phyloP scores from a whole-genome alignment of 2,329 filamentous ascomycete species.

The Ceratocystis cacaofunesta region DNA sequence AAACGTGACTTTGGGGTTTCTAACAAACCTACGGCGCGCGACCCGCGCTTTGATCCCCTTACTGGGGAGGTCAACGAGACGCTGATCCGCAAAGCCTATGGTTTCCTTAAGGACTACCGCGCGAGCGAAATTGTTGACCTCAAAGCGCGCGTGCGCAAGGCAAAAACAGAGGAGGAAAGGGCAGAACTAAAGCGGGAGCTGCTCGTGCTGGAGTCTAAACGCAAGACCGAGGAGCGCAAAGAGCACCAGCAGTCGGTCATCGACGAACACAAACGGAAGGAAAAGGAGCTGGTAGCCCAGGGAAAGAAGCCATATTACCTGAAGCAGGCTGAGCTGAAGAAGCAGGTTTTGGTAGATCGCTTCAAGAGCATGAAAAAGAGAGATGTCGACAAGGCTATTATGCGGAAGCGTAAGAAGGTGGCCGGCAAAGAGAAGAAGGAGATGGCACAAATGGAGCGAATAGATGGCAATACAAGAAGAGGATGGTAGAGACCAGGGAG shows the following conservation, averaged over 20 bases:
- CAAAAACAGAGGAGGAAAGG: constrained; percentile 50
- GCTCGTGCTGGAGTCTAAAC: constrained; percentile 61
- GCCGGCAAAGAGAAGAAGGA: constrained; percentile 71
- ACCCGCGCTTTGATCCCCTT: constrained; percentile 74
- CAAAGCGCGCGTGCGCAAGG: constrained; percentile 46
- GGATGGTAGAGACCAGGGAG: background rate
- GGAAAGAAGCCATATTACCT: constrained; percentile 90
- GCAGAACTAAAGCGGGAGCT: constrained; percentile 59
- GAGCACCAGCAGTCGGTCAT: constrained; percentile 56
- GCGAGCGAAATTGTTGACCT: constrained; percentile 68
- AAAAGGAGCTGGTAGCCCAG: constrained; percentile 71
- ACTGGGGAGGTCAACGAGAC: constrained; percentile 37
- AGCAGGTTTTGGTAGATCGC: constrained; percentile 61
- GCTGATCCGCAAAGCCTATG: constrained; percentile 57
- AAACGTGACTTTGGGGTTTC: constrained; percentile 49
- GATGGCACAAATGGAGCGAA: constrained; percentile 32
- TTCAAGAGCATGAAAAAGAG: constrained; percentile 73
- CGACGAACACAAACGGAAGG: constrained; percentile 60
- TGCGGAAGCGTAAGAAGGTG: constrained; percentile 80
- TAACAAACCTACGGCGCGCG: constrained; percentile 48
- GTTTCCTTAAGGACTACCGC: constrained; percentile 77
- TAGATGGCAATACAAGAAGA: constrained; percentile 15
- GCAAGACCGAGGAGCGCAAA: constrained; percentile 54
- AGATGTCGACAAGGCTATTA: constrained; percentile 71
- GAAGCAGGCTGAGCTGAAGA: constrained; percentile 86